phyloP scores from a whole-genome alignment of 2,329 filamentous ascomycete genomes.

The Herpotrichia juniperi region DNA sequence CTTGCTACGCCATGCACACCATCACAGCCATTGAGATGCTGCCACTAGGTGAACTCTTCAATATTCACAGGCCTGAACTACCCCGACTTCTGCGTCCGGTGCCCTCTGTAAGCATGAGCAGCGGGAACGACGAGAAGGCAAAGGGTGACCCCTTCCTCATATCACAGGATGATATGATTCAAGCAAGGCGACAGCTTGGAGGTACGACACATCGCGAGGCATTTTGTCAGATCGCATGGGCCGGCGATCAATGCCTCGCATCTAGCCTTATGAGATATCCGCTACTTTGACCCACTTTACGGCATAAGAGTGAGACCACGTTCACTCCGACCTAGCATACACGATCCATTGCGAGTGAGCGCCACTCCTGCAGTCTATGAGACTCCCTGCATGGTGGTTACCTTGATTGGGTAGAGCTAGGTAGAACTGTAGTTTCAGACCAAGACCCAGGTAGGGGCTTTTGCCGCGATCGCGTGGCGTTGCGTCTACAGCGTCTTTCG shows the following conservation, averaged over 20 bases:
- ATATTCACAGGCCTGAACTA: background rate
- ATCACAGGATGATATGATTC: conserved; percentile 4
- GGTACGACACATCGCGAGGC: background rate
- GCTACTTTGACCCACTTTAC: conserved; percentile 13
- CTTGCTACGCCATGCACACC: background rate
- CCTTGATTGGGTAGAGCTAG: background rate
- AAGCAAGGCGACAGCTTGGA: background rate
- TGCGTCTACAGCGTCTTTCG: background rate
- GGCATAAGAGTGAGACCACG: conserved; percentile 10
- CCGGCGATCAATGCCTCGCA: conserved; percentile 19
- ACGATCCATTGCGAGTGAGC: background rate
- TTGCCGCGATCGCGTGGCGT: background rate
- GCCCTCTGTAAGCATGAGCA: background rate
- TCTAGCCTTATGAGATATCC: conserved; percentile 29
- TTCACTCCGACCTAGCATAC: conserved; percentile 6
- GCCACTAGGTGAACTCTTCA: background rate
- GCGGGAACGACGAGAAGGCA: conserved; percentile 1
- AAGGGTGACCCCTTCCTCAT: conserved; percentile 4
- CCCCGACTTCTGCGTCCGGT: background rate
- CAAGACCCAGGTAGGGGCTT: background rate
- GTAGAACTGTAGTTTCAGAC: background rate
- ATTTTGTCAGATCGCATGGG: conserved; percentile 12
- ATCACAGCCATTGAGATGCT: conserved; percentile 3
- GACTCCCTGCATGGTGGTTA: conserved; percentile 5
- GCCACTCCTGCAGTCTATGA: background rate